Evolutionary conservation across 345 rosid genomes (phyloP).

Genomic region (Brassica napus): DNA sequence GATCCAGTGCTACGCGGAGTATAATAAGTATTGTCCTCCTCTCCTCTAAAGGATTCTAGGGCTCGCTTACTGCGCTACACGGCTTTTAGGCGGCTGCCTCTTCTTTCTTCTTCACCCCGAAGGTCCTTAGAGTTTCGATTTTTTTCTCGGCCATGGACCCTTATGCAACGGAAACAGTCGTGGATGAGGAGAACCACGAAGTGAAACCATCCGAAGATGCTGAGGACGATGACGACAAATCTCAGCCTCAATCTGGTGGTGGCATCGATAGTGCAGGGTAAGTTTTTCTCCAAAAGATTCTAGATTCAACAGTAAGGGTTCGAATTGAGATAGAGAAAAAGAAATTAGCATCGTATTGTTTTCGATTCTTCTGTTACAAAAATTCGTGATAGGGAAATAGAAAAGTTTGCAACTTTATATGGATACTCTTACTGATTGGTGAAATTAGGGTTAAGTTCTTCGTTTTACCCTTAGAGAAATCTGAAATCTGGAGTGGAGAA

Average conservation of each 20-base stretch:
- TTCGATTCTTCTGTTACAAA: not conserved
- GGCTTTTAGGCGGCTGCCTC: conserved; percentile 32
- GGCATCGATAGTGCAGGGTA: conserved; percentile 85
- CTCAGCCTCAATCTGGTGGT: conserved; percentile 59
- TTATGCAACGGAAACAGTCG: conserved; percentile 44
- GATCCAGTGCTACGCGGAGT: conserved; percentile 28
- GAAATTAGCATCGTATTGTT: not conserved
- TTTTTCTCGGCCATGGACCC: conserved; percentile 48
- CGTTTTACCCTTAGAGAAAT: not conserved
- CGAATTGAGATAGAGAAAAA: not conserved
- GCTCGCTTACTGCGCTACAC: conserved; percentile 30
- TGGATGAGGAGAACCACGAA: conserved; percentile 47
- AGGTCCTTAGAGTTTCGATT: conserved; percentile 5
- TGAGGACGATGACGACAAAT: conserved; percentile 50
- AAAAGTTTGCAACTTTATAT: conserved; percentile 8
- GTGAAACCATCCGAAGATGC: conserved; percentile 44
- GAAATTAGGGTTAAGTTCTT: conserved; percentile 12
- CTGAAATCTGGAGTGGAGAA: conserved; percentile 21
- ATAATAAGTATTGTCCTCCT: not conserved
- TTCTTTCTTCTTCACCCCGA: conserved; percentile 7
- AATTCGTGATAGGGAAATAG: not conserved
- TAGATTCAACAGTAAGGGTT: conserved; percentile 20
- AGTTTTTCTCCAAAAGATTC: conserved; percentile 17
- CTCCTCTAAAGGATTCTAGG: conserved; percentile 38
- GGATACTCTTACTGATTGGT: not conserved